Conservation (phyloP, 106 monocot species). For the Platanthera guangdongensis region DNA sequence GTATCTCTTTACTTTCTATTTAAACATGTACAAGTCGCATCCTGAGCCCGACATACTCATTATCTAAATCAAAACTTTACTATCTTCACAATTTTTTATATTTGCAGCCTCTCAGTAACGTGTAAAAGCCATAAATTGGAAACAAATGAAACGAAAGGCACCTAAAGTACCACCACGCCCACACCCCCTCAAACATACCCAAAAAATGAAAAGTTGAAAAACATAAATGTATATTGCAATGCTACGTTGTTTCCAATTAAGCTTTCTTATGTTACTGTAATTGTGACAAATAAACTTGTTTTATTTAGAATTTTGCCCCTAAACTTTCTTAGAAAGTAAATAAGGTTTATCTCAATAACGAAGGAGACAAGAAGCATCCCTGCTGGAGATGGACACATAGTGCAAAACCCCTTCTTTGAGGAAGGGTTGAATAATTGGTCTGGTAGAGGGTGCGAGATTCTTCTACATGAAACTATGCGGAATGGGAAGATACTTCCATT, state of each 20-base stretch:
- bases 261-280: neutral
- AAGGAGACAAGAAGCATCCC: neutral
- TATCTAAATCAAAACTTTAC: neutral
- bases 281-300: neutral
- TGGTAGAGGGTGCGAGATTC: slow-evolving; percentile 72
- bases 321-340: neutral
- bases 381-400: slow-evolving; percentile 33
- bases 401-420: slow-evolving; percentile 55
- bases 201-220: neutral
- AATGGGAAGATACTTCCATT: slow-evolving; percentile 40
- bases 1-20: neutral
- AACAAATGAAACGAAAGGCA: neutral
- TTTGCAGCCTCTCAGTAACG: neutral
- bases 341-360: neutral
- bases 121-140: neutral
- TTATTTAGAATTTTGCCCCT: neutral
- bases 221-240: neutral
- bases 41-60: neutral
- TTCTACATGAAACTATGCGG: slow-evolving; percentile 30
- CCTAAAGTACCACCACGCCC: neutral
- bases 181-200: neutral
- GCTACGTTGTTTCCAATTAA: neutral
- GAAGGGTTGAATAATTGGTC: slow-evolving; percentile 60
- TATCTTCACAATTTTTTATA: neutral
- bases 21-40: neutral